Percentiles rank a stretch among this genome's conserved stretches.
phyloP scores from a whole-genome alignment of 225 moss, liverwort and hornwort species.

The Marchantia paleacea region DNA sequence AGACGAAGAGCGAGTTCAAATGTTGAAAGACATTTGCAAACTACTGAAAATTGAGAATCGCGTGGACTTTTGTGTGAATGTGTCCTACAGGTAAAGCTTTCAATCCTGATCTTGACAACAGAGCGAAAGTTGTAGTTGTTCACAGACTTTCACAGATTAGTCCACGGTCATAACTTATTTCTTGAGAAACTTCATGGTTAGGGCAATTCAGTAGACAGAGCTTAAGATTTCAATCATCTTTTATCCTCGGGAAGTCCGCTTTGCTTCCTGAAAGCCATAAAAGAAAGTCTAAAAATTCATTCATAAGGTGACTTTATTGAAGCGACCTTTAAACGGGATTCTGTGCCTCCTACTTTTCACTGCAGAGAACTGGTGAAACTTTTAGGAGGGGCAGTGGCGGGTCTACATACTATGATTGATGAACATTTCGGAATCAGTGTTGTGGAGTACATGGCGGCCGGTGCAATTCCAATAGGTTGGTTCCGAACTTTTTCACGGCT shows the following conservation, averaged over 20 bases:
- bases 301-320: too few relatives aligned
- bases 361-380: conserved; percentile 62
- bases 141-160: too few relatives aligned
- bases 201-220: too few relatives aligned
- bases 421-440: conserved; percentile 98
- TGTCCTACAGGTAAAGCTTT: conserved; percentile 52
- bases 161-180: too few relatives aligned
- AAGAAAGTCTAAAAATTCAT: too few relatives aligned
- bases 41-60: conserved; percentile 59
- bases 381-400: conserved; percentile 74
- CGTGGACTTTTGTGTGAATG: conserved; percentile 78
- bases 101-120: not conserved
- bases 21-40: conserved; percentile 52
- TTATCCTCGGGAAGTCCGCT: too few relatives aligned
- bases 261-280: too few relatives aligned
- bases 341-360: not conserved
- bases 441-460: conserved; percentile 96
- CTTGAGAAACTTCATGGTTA: too few relatives aligned
- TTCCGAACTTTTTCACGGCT: not conserved
- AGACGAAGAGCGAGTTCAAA: conserved; percentile 65
- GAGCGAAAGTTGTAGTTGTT: too few relatives aligned
- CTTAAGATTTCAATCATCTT: too few relatives aligned
- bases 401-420: conserved; percentile 91
- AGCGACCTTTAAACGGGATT: not conserved
- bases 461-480: conserved; percentile 86